These are phyloP conservation scores for Plasmodium falciparum DNA, from an alignment of 169 alveolate genomes.

Conservation along the genomic window DNA sequence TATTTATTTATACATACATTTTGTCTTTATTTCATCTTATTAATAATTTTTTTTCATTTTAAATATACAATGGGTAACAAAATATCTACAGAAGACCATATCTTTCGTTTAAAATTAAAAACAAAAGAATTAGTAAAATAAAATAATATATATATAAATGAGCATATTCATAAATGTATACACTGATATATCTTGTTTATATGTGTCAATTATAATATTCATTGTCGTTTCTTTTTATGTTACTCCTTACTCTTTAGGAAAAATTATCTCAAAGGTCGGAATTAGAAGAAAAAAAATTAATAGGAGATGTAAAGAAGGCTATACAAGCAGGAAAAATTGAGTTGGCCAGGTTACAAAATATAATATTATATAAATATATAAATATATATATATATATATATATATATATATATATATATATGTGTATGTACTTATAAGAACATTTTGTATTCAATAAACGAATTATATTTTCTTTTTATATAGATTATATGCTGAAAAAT, in stretches of 20 bases:
- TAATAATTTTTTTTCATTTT: constrained; percentile 1
- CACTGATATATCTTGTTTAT: too few relatives aligned
- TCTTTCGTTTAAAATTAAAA: constrained; percentile 63
- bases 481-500: constrained; percentile 68
- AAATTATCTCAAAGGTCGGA: constrained; percentile 66
- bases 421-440: too few relatives aligned
- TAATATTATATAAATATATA: not conserved
- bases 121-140: constrained; percentile 68
- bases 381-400: not conserved
- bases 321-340: constrained; percentile 74
- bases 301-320: constrained; percentile 59
- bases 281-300: constrained; percentile 48
- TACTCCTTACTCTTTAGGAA: constrained; percentile 25
- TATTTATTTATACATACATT: not conserved
- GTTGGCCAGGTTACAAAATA: constrained; percentile 40
- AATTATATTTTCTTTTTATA: not conserved
- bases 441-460: not conserved
- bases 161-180: not conserved
- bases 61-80: constrained; percentile 50
- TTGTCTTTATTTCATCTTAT: not conserved
- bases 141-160: not conserved
- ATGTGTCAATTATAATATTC: too few relatives aligned
- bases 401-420: not conserved
- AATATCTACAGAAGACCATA: constrained; percentile 72
- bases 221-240: not conserved